Evolutionary conservation across 106 monocot genomes (phyloP), one percentile per base, ranked within the genome.

Genomic region (Dioscorea dumetorum): DNA sequence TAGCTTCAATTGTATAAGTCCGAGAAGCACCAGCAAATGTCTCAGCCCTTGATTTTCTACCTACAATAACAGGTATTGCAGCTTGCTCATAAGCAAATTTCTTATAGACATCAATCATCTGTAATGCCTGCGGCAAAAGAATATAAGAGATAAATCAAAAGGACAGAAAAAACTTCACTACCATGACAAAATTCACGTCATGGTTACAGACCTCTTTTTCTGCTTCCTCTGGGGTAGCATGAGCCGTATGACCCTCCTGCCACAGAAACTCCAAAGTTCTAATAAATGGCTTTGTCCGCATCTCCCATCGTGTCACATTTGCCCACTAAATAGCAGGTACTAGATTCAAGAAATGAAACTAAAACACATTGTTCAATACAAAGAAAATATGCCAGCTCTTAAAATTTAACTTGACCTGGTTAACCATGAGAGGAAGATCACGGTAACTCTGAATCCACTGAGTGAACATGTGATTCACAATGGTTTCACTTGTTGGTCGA

Each of bases 181-280:
- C n/a, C 17, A 53, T 10, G 8, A 58, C 41, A 61, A 20, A 68
- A 28, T 24, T 28, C 41, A 31, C 22, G 62, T 20, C 52, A 58
- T 8, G 11, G 52, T 63, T 20, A 60, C 67, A 64, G 12, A 97
- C 95, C 89, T 99, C 92, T 50, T 80, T 77, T 35, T 99, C 97
- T 18, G 97, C 97, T 70, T 99, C 97, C 49, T 99, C 92, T 70
- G 77, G 77, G n/a, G 86, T 92, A 58, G 89, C 87, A 81, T 99
- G 97, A 77, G 97, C 97, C 59, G 97, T 99, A 78, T 99, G 97
- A 67, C 97, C 97, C 78, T 99, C 97, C 70, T 99, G 97, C 97
- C 97, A 99, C 3, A 99, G 66, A 77, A 99, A 99, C 76, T 99
- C 97, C 51, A 99, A 87, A 49, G 97, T 99, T 80, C 97, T 84